Base-by-base conservation (phyloP, 129 eudicot genomes). In the Artemisia argyi region DNA sequence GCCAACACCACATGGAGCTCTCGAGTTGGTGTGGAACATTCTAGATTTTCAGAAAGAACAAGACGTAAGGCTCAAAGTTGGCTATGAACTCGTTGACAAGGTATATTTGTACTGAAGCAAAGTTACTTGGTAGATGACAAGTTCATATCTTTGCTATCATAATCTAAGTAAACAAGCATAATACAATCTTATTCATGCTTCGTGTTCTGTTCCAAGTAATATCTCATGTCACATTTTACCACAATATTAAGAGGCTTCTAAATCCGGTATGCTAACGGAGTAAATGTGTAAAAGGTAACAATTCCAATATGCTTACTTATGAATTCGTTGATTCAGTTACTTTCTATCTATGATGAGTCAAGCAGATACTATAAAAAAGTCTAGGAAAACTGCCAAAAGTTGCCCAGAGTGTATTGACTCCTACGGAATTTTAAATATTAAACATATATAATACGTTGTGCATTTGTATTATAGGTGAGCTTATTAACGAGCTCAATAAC, bases 21-120 rank as follows among this genome's bases (percentile, higher is more conserved):
- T 91, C 14, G 99, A 95, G 75, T 80, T 95, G 80, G 75, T 78
- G 42, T 88, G 94, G 96, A 71, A 83, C 82, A 85, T 95, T 66
- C 69, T 77, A 51, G 70, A 95, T 83, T 87, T 95, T 57, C 96
- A 86, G 49, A 84, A 83, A 54, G 91, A 86, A 15, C 99, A 95
- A 79, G 99, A 88, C 66, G 78, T 95, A 64, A 82, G 96, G 79
- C 76, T 95, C 44, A 95, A 95, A 79, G 35, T 90, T 75, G 99
- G 99, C 61, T 86, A 81, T 48, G 92, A 95, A 78, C 65, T 90
- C 52, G 7, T 82, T 68, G 94, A 88, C 73, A 88, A 90, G n/a
- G 99, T 95, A 83, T 60, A 51, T 35, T 68, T n/a, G 7, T 50
- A 0, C 51, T 19, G 5, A 18, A 1, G 57, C 73, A 56, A 68